Evolutionary conservation across 2,329 filamentous ascomycete species (phyloP), one percentile per base, ranked within the genome.

Genomic region (Penicillium sp.): DNA sequence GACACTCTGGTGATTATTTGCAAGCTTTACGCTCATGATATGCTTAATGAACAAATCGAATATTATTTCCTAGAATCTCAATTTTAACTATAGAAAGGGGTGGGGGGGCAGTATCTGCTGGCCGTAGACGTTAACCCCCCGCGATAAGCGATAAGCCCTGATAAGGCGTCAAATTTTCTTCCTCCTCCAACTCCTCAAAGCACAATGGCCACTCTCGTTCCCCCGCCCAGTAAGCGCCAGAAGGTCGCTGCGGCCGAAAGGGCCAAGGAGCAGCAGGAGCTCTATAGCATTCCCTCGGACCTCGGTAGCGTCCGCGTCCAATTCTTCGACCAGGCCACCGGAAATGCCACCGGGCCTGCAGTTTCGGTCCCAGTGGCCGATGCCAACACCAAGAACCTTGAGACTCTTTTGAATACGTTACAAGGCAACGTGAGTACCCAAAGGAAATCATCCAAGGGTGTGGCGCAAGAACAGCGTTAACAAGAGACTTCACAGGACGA

Each of bases 201-300:
- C 43, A 67, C 33, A 13, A 95, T 95, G 90, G 84, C 90, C 62
- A 95, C 90, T 5, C 75, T 92, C 44, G 71, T 87, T 6, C 90
- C 90, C n/a, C 90, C 89, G 43, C 89, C 90, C 4, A 92, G 87
- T 47, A 97, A 96, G 74, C 85, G 91, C 57, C 91, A 96, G 69
- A 88, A 86, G 72, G 84, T 87, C 45, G 89, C 89, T 62, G 81
- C 82, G 21, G 80, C 87, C 38, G 89, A 90, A 62, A 85, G 84
- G 65, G 83, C 88, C 7, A 81, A 85, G 59, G 77, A 84, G 43
- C 90, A 95, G 67, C 87, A 94, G 68, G 86, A 92, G 75, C 81
- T 93, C 47, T 78, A 85, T 46, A 71, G 72, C 21, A 81, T 88
- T 45, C 82, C 87, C 0, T 83, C 85, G 31, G 81, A 88, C 59